These are phyloP conservation scores for Candida xiaguanensis DNA, from an alignment of 805 yeast species.

Conservation along the genomic window DNA sequence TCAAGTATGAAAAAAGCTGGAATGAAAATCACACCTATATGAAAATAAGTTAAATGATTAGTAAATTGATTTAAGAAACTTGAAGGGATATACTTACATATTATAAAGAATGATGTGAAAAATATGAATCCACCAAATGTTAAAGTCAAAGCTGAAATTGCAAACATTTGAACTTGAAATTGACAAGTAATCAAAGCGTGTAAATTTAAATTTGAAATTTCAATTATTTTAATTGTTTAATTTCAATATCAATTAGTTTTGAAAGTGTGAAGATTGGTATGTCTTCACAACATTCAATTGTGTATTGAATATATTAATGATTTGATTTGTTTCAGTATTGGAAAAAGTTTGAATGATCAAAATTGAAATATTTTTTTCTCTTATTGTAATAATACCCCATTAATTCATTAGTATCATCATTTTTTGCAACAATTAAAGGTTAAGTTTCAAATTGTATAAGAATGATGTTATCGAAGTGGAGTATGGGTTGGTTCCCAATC, in stretches of 20 bases:
- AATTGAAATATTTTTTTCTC: not conserved
- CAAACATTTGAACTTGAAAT: conserved; percentile 11
- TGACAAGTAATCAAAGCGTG: not conserved
- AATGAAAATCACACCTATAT: conserved; percentile 10
- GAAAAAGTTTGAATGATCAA: not conserved
- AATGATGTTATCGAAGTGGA: too few species aligned
- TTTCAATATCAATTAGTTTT: too few species aligned
- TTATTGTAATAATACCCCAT: not conserved
- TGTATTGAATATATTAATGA: too few species aligned
- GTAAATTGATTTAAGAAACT: too few species aligned
- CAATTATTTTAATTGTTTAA: too few species aligned
- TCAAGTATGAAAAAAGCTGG: conserved; percentile 10
- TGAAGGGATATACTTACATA: conserved; percentile 16
- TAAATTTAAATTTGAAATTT: too few species aligned
- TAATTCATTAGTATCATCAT: not conserved
- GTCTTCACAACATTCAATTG: too few species aligned
- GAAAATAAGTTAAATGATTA: too few species aligned
- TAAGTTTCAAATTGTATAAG: too few species aligned
- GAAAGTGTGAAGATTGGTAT: too few species aligned
- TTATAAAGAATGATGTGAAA: conserved; percentile 9
- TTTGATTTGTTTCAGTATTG: not conserved
- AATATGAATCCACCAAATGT: conserved; percentile 10
- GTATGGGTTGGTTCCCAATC: too few species aligned
- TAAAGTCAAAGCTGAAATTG: conserved; percentile 13
- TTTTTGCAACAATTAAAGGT: not conserved